Evolutionary conservation across 495 filamentous ascomycete genomes (phyloP).

Genomic region (Penicillium steckii): DNA sequence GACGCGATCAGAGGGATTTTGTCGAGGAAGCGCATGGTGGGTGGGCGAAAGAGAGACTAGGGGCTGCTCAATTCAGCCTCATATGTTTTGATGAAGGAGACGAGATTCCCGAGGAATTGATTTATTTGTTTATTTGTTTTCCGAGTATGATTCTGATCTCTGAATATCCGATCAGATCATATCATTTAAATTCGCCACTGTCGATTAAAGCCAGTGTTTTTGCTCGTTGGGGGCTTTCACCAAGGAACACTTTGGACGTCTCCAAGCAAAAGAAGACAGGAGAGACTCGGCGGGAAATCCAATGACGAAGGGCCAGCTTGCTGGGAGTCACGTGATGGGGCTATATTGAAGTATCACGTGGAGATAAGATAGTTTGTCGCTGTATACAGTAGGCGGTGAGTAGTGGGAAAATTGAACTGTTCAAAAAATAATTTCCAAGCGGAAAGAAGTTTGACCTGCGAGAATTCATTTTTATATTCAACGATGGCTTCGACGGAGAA

Average conservation of each 20-base stretch:
- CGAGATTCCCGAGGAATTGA: no score
- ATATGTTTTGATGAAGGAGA: conserved; percentile 8
- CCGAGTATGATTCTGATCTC: neutral
- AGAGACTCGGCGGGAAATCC: neutral
- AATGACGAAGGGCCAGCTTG: neutral
- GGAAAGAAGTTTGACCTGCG: neutral
- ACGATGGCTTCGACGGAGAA: conserved; percentile 24
- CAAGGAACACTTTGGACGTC: neutral
- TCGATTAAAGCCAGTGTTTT: no score
- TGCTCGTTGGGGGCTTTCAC: no score
- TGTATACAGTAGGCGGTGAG: neutral
- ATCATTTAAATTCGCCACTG: conserved; percentile 1
- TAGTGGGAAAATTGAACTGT: neutral
- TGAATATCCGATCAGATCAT: neutral
- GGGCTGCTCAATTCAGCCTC: conserved; percentile 13
- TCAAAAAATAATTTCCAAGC: neutral
- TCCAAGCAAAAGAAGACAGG: neutral
- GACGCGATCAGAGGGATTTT: conserved; percentile 28
- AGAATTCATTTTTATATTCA: no score
- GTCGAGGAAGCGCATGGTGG: conserved; percentile 42
- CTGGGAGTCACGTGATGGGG: neutral
- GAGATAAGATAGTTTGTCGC: conserved; percentile 25
- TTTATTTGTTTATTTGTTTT: no score
- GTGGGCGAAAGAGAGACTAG: neutral
- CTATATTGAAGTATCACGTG: conserved; percentile 27